phyloP scores from a whole-genome alignment of 495 filamentous ascomycete species.

The Venustampulla echinocandica region DNA sequence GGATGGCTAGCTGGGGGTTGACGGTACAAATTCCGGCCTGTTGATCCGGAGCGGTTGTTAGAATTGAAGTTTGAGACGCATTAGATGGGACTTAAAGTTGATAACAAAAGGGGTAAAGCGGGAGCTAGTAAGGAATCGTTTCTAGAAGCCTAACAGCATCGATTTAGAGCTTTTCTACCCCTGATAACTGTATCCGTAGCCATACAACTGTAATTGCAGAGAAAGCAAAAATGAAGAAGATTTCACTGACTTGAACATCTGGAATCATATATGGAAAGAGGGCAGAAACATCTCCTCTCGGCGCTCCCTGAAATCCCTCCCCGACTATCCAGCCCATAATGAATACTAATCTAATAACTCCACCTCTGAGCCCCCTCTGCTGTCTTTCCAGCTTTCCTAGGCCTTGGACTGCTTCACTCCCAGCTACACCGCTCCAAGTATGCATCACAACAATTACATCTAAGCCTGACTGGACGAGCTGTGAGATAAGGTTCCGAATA shows the following conservation, averaged over 20 bases:
- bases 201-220: too few species aligned
- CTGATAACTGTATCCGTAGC: too few species aligned
- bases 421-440: slow-evolving; percentile 32
- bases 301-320: slow-evolving; percentile 25
- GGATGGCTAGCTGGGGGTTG: slow-evolving; percentile 14
- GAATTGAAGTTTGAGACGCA: too few species aligned
- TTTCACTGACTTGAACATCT: slow-evolving; percentile 31
- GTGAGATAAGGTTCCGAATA: slow-evolving; percentile 19
- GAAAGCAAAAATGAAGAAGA: too few species aligned
- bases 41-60: slow-evolving; percentile 5
- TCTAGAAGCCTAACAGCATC: too few species aligned
- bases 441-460: slow-evolving; percentile 38
- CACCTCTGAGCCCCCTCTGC: slow-evolving; percentile 27
- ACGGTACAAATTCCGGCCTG: slow-evolving; percentile 20
- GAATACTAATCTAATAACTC: slow-evolving; percentile 27
- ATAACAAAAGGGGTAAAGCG: background rate
- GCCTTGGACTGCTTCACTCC: slow-evolving; percentile 33
- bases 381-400: slow-evolving; percentile 28
- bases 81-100: background rate
- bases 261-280: slow-evolving; percentile 28
- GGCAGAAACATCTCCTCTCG: slow-evolving; percentile 23
- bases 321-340: slow-evolving; percentile 20
- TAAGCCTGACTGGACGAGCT: slow-evolving; percentile 24
- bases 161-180: too few species aligned
- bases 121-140: background rate